These are phyloP conservation scores for Trichoderma atrobrunneum DNA, from an alignment of 2,329 filamentous ascomycete species.

Conservation along the genomic window DNA sequence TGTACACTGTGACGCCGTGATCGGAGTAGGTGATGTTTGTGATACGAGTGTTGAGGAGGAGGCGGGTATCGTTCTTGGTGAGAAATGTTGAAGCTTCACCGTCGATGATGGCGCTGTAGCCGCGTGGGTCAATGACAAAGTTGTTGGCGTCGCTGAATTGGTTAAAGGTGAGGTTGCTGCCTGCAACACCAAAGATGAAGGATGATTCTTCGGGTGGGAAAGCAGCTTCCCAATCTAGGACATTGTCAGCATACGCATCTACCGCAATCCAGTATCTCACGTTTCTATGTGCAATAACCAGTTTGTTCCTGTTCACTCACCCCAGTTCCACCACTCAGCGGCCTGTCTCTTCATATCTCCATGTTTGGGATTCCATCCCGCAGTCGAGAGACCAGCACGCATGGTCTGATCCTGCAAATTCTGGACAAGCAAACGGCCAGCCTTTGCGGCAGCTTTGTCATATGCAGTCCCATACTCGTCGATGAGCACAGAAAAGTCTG, in stretches of 20 bases:
- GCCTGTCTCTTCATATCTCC: constrained; percentile 54
- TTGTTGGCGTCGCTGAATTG: constrained; percentile 62
- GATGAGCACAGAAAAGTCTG: constrained; percentile 50
- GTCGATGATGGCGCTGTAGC: constrained; percentile 57
- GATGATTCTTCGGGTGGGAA: constrained; percentile 55
- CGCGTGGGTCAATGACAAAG: constrained; percentile 59
- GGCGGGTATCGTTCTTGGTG: constrained; percentile 49
- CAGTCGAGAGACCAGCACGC: constrained; percentile 57
- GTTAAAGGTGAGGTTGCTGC: constrained; percentile 60
- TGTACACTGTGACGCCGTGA: constrained; percentile 51
- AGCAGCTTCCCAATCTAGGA: constrained; percentile 54
- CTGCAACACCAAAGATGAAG: constrained; percentile 53
- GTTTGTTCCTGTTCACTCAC: constrained; percentile 3
- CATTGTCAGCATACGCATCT: neutral
- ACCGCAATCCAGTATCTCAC: neutral
- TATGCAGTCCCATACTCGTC: constrained; percentile 50
- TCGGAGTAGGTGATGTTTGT: constrained; percentile 52
- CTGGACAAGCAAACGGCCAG: constrained; percentile 54
- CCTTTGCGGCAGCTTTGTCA: constrained; percentile 45
- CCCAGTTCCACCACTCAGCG: constrained; percentile 57
- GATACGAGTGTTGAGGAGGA: constrained; percentile 58
- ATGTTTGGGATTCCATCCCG: constrained; percentile 59
- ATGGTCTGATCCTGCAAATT: constrained; percentile 61
- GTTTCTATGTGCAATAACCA: neutral
- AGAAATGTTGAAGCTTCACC: constrained; percentile 59